Conservation (phyloP, 352 stramenopile genomes). For the Phytophthora nicotianae region DNA sequence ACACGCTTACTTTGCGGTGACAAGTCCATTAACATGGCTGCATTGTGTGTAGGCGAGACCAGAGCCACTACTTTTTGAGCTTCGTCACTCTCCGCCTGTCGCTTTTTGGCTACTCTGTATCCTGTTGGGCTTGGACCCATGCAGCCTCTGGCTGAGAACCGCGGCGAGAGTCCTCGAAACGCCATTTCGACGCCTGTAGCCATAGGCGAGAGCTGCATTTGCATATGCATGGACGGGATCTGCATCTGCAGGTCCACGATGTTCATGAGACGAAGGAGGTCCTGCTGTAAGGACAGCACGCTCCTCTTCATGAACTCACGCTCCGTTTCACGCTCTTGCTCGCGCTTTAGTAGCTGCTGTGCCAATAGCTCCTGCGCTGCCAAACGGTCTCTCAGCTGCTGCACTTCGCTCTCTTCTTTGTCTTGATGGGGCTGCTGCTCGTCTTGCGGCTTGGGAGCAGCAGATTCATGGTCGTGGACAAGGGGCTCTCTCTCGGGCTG, state of each 20-base stretch:
- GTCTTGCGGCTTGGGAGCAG: background rate
- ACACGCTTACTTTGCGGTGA: slow-evolving; percentile 67
- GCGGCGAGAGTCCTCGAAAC: slow-evolving; percentile 21
- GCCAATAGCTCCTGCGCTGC: slow-evolving; percentile 35
- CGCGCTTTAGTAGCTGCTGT: slow-evolving; percentile 39
- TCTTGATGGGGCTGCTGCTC: background rate
- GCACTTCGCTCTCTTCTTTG: slow-evolving; percentile 17
- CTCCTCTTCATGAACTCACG: slow-evolving; percentile 63
- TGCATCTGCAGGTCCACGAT: slow-evolving; percentile 84
- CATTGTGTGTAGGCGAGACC: slow-evolving; percentile 28
- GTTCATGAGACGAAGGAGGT: slow-evolving; percentile 76
- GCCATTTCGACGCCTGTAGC: slow-evolving; percentile 7
- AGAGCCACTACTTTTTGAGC: slow-evolving; percentile 31
- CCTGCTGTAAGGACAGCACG: slow-evolving; percentile 71
- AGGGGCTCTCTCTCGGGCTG: slow-evolving; percentile 24
- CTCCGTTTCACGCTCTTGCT: slow-evolving; percentile 41
- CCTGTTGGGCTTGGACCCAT: slow-evolving; percentile 1
- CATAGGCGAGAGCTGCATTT: slow-evolving; percentile 27
- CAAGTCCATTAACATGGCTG: slow-evolving; percentile 32
- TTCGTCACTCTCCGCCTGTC: slow-evolving; percentile 6
- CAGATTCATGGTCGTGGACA: background rate
- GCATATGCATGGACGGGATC: slow-evolving; percentile 46
- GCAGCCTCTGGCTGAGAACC: slow-evolving; percentile 8
- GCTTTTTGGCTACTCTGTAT: slow-evolving; percentile 11
- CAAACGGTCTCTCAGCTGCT: slow-evolving; percentile 32